A percentile compares a stretch with the other conserved stretches of the same genome.
phyloP scores from a whole-genome alignment of 805 yeast species.

The Candida alai region DNA sequence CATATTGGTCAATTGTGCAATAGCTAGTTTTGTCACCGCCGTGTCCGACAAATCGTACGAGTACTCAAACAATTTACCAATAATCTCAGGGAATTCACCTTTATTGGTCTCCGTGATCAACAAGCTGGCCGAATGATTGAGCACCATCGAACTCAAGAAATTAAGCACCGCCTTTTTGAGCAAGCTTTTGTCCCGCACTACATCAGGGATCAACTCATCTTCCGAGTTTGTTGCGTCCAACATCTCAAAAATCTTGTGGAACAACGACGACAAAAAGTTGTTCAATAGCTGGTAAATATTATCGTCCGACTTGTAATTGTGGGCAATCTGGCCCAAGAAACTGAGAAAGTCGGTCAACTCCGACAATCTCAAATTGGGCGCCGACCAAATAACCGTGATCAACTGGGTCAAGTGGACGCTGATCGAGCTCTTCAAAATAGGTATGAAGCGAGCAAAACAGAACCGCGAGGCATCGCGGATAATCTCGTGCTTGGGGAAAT shows the following conservation, averaged over 20 bases:
- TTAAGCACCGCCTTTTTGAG: slow-evolving; percentile 69
- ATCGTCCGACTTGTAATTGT: slow-evolving; percentile 64
- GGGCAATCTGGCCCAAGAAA: slow-evolving; percentile 85
- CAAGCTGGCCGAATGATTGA: slow-evolving; percentile 77
- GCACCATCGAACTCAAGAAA: slow-evolving; percentile 63
- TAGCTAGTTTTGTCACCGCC: slow-evolving; percentile 61
- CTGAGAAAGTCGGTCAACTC: slow-evolving; percentile 81
- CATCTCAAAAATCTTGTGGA: slow-evolving; percentile 55
- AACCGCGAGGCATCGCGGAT: slow-evolving; percentile 85
- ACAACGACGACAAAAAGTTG: slow-evolving; percentile 70
- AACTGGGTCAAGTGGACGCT: slow-evolving; percentile 59
- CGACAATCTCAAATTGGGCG: slow-evolving; percentile 50
- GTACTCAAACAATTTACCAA: slow-evolving; percentile 61
- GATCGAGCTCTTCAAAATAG: slow-evolving; percentile 53
- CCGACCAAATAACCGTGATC: slow-evolving; percentile 55
- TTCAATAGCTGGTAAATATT: slow-evolving; percentile 70
- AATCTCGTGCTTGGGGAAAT: slow-evolving; percentile 57
- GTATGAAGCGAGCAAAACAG: slow-evolving; percentile 82
- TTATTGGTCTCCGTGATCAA: slow-evolving; percentile 68
- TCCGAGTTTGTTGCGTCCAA: slow-evolving; percentile 32
- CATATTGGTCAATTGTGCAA: slow-evolving; percentile 64
- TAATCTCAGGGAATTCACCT: slow-evolving; percentile 52
- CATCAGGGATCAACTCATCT: slow-evolving; percentile 43
- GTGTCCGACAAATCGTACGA: slow-evolving; percentile 63
- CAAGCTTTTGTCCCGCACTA: slow-evolving; percentile 58